A percentile compares a stretch with the other conserved stretches of the same genome.
Conservation (phyloP, 2,329 filamentous ascomycete species). For the Paraphaeosphaeria minitans region DNA sequence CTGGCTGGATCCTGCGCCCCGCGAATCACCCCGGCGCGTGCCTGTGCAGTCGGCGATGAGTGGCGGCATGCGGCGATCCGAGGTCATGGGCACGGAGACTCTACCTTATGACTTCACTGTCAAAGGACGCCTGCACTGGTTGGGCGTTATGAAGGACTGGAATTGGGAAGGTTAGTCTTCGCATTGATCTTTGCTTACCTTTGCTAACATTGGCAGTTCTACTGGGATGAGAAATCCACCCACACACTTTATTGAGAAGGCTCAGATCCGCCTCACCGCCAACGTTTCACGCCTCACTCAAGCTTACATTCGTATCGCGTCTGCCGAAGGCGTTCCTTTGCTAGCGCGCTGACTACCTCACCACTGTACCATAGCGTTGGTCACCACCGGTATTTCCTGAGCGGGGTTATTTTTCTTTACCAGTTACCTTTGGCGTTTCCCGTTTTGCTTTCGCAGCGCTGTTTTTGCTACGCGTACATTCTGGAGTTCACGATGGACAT, state of each 20-base stretch:
- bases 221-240: conserved; percentile 22
- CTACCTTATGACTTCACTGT: conserved; percentile 67
- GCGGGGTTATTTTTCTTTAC: too few relatives aligned
- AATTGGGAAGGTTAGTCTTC: conserved; percentile 68
- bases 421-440: neutral
- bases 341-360: too few relatives aligned
- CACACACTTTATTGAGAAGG: too few relatives aligned
- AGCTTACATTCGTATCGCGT: too few relatives aligned
- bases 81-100: conserved; percentile 37
- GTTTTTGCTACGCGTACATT: too few relatives aligned
- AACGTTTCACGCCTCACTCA: too few relatives aligned
- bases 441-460: too few relatives aligned
- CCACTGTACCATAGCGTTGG: too few relatives aligned
- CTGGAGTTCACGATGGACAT: too few relatives aligned
- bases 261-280: too few relatives aligned
- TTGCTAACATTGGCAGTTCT: conserved; percentile 24
- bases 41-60: conserved; percentile 31
- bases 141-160: conserved; percentile 74
- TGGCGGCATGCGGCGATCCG: conserved; percentile 27
- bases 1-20: conserved; percentile 27
- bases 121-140: conserved; percentile 70
- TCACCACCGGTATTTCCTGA: too few relatives aligned
- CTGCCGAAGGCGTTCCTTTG: too few relatives aligned
- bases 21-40: conserved; percentile 23
- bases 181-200: neutral